Evolutionary conservation across 768 basidiomycete species (phyloP), one percentile per base, ranked within the genome.

Genomic region (Tricholoma flavovirens): DNA sequence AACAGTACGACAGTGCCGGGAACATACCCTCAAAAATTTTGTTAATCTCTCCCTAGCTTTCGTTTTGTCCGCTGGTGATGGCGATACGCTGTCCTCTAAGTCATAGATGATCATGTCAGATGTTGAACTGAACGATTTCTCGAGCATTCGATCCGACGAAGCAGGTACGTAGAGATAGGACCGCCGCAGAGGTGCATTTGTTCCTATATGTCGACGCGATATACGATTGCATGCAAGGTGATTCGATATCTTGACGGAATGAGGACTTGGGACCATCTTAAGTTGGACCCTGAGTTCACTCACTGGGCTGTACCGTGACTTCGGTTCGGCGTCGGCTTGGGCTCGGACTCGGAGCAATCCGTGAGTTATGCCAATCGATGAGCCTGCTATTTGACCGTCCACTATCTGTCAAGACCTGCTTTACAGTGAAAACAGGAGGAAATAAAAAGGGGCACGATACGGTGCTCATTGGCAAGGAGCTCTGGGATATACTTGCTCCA

Each of bases 61-160:
- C 19, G 71, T 70, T 67, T 91, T 90, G 56, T 84, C 83, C 24
- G 73, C 70, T 29, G 81, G 78, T 4, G 83, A 73, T 5, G 87
- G 87, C 4, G 90, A 73, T 0, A 95, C 83, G 58, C 88, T 88
- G 67, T 96, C 93, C 67, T 95, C 93, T 11, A 96, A 75, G 73
- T 96, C 93, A 64, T 93, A 94, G 22, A 93, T 86, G 33, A 93
- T 75, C 42, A 87, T 77, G 58, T 96, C 93, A 1, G 91, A 84
- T 2, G 71, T 66, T 12, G 77, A 74, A 9, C 64, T 68, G 45
- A 89, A 75, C 0, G 89, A 89, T 66, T 93, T 95, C 60, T 84
- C 74, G 32, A 96, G 82, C 87, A 93, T 92, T 40, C 83, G 79
- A 33, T 87, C 82, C 11, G 85, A 87, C 1, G 91, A 87, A 5